phyloP scores from a whole-genome alignment of 345 rosid species.

The Acer campestre region DNA sequence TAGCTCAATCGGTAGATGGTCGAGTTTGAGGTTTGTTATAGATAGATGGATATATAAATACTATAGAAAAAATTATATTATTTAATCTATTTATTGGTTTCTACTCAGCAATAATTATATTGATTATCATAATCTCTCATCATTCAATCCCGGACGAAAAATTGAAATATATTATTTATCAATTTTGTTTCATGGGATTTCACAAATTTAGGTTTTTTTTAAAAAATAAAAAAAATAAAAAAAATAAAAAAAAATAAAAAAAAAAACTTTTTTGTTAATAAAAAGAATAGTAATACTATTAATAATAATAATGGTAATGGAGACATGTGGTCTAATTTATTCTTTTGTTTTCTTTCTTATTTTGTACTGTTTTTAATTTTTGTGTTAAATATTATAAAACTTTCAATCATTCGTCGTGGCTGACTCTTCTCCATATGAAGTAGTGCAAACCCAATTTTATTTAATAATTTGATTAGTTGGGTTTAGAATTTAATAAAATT shows the following conservation, averaged over 20 bases:
- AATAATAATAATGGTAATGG: too few relatives aligned
- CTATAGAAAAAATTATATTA: too few relatives aligned
- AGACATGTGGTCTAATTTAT: not conserved
- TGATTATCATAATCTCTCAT: not conserved
- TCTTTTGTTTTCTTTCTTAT: not conserved
- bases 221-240: too few relatives aligned
- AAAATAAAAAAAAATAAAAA: too few relatives aligned
- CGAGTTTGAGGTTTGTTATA: too few relatives aligned
- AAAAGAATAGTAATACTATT: too few relatives aligned
- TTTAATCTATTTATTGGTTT: too few relatives aligned
- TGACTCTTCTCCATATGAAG: not conserved
- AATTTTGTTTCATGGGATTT: not conserved
- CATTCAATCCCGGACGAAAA: not conserved
- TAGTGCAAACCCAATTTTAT: not conserved
- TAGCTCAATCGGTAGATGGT: too few relatives aligned
- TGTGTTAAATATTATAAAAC: not conserved
- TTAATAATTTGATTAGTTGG: not conserved
- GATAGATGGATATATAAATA: too few relatives aligned
- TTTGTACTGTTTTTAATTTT: not conserved
- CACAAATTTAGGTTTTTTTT: too few relatives aligned
- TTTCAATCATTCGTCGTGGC: not conserved
- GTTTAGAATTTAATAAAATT: too few relatives aligned
- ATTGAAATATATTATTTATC: not conserved
- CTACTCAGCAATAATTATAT: not conserved
- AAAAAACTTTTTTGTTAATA: too few relatives aligned